These are phyloP conservation scores for Austroboletus niveus DNA, from an alignment of 1,284 basidiomycete genomes.

Conservation along the genomic window DNA sequence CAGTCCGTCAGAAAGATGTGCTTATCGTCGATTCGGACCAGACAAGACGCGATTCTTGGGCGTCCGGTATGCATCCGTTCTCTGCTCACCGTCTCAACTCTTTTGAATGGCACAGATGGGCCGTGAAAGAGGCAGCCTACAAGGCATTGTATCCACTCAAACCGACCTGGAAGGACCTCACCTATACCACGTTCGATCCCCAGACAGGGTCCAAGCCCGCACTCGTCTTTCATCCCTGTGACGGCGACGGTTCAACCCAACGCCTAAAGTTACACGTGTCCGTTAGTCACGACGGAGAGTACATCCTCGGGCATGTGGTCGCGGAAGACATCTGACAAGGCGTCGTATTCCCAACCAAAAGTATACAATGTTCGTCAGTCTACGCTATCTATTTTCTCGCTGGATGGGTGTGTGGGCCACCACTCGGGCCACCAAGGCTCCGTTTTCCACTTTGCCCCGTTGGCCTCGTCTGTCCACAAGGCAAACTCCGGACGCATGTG, in stretches of 20 bases:
- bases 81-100: background rate
- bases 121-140: slow-evolving; percentile 87
- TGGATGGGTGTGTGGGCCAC: slow-evolving; percentile 51
- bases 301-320: slow-evolving; percentile 73
- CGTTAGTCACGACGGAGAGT: slow-evolving; percentile 84
- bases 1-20: slow-evolving; percentile 47
- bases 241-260: slow-evolving; percentile 1
- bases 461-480: slow-evolving; percentile 14
- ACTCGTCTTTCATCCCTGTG: slow-evolving; percentile 43
- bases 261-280: slow-evolving; percentile 54
- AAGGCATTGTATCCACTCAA: slow-evolving; percentile 76
- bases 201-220: slow-evolving; percentile 46
- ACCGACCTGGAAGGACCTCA: slow-evolving; percentile 80
- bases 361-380: slow-evolving; percentile 14
- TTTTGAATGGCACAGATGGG: slow-evolving; percentile 56
- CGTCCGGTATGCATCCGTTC: slow-evolving; percentile 50
- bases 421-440: slow-evolving; percentile 65
- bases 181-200: slow-evolving; percentile 42
- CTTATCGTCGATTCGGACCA: slow-evolving; percentile 41
- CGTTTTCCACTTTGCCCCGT: slow-evolving; percentile 42
- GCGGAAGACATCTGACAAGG: slow-evolving; percentile 43
- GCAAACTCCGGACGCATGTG: slow-evolving; percentile 39
- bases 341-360: background rate
- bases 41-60: slow-evolving; percentile 50
- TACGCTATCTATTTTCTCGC: slow-evolving; percentile 20